phyloP scores from a whole-genome alignment of 169 alveolate species.

The Cryptosporidium ryanae region DNA sequence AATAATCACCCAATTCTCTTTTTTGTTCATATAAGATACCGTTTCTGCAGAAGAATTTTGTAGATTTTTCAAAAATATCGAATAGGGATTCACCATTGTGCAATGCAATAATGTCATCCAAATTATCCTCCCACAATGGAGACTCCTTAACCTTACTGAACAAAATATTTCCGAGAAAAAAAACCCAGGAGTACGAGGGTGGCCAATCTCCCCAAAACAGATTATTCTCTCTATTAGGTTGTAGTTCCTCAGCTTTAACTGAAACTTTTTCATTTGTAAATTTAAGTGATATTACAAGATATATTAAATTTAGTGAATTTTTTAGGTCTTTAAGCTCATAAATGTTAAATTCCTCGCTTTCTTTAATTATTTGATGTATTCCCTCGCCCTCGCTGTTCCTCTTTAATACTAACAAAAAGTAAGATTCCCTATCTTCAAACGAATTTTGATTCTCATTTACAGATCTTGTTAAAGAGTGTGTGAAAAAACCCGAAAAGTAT shows the following conservation, averaged over 20 bases:
- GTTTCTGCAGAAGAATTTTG: constrained; percentile 2
- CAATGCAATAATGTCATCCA: constrained; percentile 27
- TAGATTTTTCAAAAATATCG: constrained; percentile 57
- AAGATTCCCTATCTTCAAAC: constrained; percentile 74
- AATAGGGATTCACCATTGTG: constrained; percentile 73
- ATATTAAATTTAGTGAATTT: constrained; percentile 7
- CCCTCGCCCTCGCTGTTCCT: constrained; percentile 33
- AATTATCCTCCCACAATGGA: constrained; percentile 40
- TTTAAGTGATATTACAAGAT: constrained; percentile 34
- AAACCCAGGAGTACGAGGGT: constrained; percentile 70
- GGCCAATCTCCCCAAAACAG: constrained; percentile 75
- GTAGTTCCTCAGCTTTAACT: constrained; percentile 51
- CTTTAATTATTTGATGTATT: constrained; percentile 29
- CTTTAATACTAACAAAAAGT: constrained; percentile 41
- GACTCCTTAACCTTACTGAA: constrained; percentile 26
- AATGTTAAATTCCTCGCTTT: constrained; percentile 35
- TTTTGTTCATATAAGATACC: background rate
- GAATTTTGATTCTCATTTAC: constrained; percentile 64
- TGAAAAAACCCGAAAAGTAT: constrained; percentile 62
- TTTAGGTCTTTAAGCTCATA: constrained; percentile 49
- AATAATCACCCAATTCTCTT: constrained; percentile 7
- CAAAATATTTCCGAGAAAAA: constrained; percentile 59
- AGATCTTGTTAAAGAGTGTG: constrained; percentile 56
- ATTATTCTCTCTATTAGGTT: constrained; percentile 53
- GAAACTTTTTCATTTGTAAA: constrained; percentile 60